Conservation (phyloP, 495 filamentous ascomycete genomes). For the Talaromyces stipitatus region DNA sequence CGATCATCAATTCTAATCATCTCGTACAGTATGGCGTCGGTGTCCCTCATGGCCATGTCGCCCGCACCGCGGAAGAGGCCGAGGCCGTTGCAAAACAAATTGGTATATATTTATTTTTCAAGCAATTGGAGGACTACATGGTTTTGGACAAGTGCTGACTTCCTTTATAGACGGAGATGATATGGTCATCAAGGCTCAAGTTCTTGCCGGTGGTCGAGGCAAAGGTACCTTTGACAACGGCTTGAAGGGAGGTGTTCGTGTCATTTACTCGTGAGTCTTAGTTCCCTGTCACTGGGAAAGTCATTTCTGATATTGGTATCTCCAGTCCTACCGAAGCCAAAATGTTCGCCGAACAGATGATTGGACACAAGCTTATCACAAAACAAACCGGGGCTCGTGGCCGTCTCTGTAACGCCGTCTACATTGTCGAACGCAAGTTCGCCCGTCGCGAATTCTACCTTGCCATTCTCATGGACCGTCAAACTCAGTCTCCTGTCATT, state of each 20-base stretch:
- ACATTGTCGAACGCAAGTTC: slow-evolving; percentile 99
- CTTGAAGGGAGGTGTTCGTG: slow-evolving; percentile 94
- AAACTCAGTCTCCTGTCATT: slow-evolving; percentile 85
- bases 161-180: slow-evolving; percentile 66
- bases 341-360: slow-evolving; percentile 99
- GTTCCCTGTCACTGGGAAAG: background rate
- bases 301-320: slow-evolving; percentile 6
- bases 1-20: background rate
- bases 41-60: slow-evolving; percentile 81
- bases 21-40: slow-evolving; percentile 77
- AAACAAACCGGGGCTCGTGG: slow-evolving; percentile 94
- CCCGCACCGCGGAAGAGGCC: slow-evolving; percentile 75
- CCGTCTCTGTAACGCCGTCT: slow-evolving; percentile 90
- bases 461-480: slow-evolving; percentile 94
- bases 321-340: slow-evolving; percentile 71
- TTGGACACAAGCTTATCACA: slow-evolving; percentile 98
- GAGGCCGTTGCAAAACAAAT: slow-evolving; percentile 86
- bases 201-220: slow-evolving; percentile 92
- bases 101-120: slow-evolving; percentile 37
- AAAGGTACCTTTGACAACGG: slow-evolving; percentile 98
- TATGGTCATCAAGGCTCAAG: slow-evolving; percentile 99
- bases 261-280: slow-evolving; percentile 84
- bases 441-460: slow-evolving; percentile 98
- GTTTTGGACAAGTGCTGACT: slow-evolving; percentile 11
- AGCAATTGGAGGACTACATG: slow-evolving; percentile 8